Conservation (phyloP, 345 rosid genomes). For the Eucalyptus curtisii region DNA sequence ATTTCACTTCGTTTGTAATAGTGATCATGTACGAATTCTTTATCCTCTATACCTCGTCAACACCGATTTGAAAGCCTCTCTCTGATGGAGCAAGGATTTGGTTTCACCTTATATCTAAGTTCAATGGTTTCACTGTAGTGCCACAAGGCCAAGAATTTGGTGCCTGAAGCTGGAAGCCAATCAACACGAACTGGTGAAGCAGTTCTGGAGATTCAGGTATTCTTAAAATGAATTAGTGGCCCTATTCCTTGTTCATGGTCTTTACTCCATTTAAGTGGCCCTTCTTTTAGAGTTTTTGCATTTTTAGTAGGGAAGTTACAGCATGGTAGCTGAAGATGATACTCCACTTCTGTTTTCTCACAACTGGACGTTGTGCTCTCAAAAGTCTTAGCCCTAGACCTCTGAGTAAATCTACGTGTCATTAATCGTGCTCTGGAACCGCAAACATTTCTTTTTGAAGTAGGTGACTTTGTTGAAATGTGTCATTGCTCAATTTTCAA, state of each 20-base stretch:
- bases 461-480: not conserved
- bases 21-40: not conserved
- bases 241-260: not conserved
- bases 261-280: not conserved
- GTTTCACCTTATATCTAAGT: not conserved
- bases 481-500: not conserved
- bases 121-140: constrained; percentile 37
- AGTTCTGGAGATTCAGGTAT: constrained; percentile 94
- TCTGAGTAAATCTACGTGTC: not conserved
- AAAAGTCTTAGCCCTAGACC: not conserved
- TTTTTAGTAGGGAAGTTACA: not conserved
- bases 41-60: not conserved
- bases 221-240: not conserved
- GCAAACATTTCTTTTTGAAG: not conserved
- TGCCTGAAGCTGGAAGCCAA: constrained; percentile 99
- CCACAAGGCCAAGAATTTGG: constrained; percentile 97
- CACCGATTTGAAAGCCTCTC: not conserved
- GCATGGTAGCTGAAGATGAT: not conserved
- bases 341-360: not conserved
- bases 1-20: not conserved
- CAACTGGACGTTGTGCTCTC: not conserved
- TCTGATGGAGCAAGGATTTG: not conserved
- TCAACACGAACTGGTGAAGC: constrained; percentile 98
- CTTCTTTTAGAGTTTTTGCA: not conserved
- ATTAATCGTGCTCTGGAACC: not conserved